Conservation (phyloP, 768 basidiomycete genomes). For the Imleria badia region DNA sequence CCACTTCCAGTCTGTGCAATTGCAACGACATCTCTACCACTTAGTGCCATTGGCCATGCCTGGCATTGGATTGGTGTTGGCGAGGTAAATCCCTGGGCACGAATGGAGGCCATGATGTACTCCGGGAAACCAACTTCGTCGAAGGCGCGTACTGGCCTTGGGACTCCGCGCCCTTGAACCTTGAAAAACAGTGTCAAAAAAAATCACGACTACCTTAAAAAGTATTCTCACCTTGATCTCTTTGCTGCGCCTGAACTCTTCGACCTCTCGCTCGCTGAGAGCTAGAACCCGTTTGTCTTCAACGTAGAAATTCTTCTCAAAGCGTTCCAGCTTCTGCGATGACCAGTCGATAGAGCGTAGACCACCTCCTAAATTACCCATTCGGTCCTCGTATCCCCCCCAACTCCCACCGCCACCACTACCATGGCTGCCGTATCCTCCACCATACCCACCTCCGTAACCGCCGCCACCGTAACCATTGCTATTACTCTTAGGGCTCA, state of each 20-base stretch:
- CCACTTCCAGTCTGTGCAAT: conserved; percentile 99
- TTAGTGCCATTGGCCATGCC: conserved; percentile 98
- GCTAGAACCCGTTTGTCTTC: conserved; percentile 84
- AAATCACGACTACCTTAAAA: neutral
- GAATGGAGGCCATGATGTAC: conserved; percentile 92
- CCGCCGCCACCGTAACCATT: conserved; percentile 35
- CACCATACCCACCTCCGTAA: conserved; percentile 21
- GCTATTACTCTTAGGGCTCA: conserved; percentile 25
- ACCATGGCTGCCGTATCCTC: conserved; percentile 31
- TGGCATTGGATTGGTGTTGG: conserved; percentile 99
- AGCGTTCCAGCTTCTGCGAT: conserved; percentile 67
- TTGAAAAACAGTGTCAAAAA: conserved; percentile 31
- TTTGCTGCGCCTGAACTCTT: conserved; percentile 79
- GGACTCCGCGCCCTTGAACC: conserved; percentile 87
- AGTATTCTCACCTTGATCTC: conserved; percentile 73
- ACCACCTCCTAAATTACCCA: conserved; percentile 79
- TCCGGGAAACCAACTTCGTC: conserved; percentile 97
- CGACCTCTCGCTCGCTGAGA: conserved; percentile 81
- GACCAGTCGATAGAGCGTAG: conserved; percentile 87
- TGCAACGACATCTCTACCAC: conserved; percentile 90
- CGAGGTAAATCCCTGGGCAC: conserved; percentile 84
- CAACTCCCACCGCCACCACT: conserved; percentile 30
- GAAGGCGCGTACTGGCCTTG: conserved; percentile 87
- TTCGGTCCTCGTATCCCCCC: conserved; percentile 55
- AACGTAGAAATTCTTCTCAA: conserved; percentile 97